Base-by-base conservation (phyloP, 169 alveolate species). In the Plasmodium vinckei region DNA sequence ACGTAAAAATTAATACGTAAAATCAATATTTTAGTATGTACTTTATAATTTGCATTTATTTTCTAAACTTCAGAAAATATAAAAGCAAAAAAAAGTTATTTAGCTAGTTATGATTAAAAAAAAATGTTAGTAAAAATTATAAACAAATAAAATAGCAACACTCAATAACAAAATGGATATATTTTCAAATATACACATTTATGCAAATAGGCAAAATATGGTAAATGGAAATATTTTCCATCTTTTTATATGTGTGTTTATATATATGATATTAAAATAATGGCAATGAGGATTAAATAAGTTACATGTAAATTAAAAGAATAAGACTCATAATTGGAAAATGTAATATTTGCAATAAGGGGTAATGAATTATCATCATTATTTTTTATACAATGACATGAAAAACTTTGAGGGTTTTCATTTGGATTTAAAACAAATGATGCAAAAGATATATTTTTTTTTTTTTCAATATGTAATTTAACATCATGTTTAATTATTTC, bases 391-490 rank as follows among this genome's bases (percentile, higher is more conserved):
- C 88, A 75, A 0, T 63, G 59, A 44, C 88, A 75, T 9, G 70
- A 25, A 25, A 75, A 75, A 13, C 77, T 42, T 25, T 23, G 10
- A 5, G 75, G 73, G 17, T 75, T 75, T 13, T 75, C 88, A 61
- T 75, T 63, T n/a, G 19, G 47, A 21, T 75, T 49, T 27, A 75
- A 56, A 4, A 47, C 25, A 61, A 75, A 75, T 9, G 75, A 9
- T 0, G 88, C 88, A 23, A 75, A 75, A 3, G 88, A 47, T 13
- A 61, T 75, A 56, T 46, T 46, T 56, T 56, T 49, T 9, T 63
- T 61, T 23, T 51, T 25, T 21, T 75, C 75, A n/a, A 25, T 17
- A 46, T 75, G 88, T 7, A 63, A 75, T 12, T 51, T 23, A 47
- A 63, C 13, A 44, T 46, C 70, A 42, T 75, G 88, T 9, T 46